A percentile compares a stretch with the other conserved stretches of the same genome.
phyloP scores from a whole-genome alignment of 768 basidiomycete species.

The Hypholoma sublateritium region DNA sequence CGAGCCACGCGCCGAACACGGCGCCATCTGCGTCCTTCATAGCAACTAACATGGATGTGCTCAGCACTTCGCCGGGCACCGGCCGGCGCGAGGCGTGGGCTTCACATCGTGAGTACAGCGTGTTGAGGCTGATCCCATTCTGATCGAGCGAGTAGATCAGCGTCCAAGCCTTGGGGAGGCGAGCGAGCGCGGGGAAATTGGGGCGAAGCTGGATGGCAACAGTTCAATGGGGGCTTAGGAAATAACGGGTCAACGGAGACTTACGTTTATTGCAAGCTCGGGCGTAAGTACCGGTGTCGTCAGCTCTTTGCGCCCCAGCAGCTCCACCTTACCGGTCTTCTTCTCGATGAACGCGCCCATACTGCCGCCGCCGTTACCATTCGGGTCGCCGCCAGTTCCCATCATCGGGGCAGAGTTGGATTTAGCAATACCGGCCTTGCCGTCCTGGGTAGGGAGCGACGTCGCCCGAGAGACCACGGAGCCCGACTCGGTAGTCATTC shows the following conservation, averaged over 20 bases:
- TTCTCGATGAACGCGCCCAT: slow-evolving; percentile 51
- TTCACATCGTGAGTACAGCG: slow-evolving; percentile 74
- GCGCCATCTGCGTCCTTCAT: slow-evolving; percentile 62
- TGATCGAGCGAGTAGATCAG: slow-evolving; percentile 91
- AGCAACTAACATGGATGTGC: slow-evolving; percentile 54
- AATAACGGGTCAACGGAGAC: slow-evolving; percentile 20
- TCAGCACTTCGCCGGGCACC: slow-evolving; percentile 24
- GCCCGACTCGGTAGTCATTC: slow-evolving; percentile 5
- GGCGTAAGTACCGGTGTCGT: slow-evolving; percentile 53
- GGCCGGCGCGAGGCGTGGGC: slow-evolving; percentile 30
- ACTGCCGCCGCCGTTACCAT: slow-evolving; percentile 9
- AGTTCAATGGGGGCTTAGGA: not conserved
- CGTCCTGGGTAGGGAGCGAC: not conserved
- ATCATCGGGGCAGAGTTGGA: no score
- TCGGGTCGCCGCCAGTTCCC: not conserved
- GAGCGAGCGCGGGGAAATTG: slow-evolving; percentile 70
- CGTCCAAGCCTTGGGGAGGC: slow-evolving; percentile 71
- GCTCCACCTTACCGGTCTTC: slow-evolving; percentile 45
- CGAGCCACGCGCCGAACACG: slow-evolving; percentile 83
- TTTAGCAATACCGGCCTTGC: not conserved
- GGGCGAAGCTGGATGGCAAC: slow-evolving; percentile 56
- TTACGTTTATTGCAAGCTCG: slow-evolving; percentile 60
- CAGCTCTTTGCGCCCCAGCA: slow-evolving; percentile 54
- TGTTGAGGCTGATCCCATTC: slow-evolving; percentile 90
- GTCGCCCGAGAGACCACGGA: not conserved